Percentiles rank a stretch among this genome's conserved stretches.
These are phyloP conservation scores for Candida nemodendra DNA, from an alignment of 805 yeast species.

Conservation along the genomic window DNA sequence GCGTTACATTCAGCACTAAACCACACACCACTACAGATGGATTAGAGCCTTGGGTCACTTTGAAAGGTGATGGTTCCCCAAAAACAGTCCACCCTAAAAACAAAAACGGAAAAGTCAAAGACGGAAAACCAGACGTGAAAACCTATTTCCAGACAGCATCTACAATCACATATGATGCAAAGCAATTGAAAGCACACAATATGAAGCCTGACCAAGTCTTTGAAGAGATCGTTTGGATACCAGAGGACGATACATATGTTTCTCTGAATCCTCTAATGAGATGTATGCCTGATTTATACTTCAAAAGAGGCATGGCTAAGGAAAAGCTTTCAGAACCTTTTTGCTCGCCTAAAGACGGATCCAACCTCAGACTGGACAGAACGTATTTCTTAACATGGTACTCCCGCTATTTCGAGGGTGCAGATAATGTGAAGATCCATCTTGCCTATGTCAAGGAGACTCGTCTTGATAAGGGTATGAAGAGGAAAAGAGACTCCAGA, in stretches of 20 bases:
- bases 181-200: constrained; percentile 69
- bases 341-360: constrained; percentile 73
- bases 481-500: constrained; percentile 36
- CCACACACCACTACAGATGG: constrained; percentile 68
- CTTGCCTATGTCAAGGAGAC: constrained; percentile 62
- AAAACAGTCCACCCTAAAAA: constrained; percentile 74
- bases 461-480: constrained; percentile 54
- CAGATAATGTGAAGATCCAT: constrained; percentile 63
- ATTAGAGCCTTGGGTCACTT: constrained; percentile 76
- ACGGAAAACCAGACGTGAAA: constrained; percentile 67
- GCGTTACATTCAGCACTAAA: constrained; percentile 62
- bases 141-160: constrained; percentile 75
- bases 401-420: constrained; percentile 60
- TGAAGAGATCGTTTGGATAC: constrained; percentile 52
- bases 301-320: constrained; percentile 60
- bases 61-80: constrained; percentile 76
- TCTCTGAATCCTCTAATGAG: constrained; percentile 74
- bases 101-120: constrained; percentile 67
- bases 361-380: constrained; percentile 53
- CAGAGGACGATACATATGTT: constrained; percentile 74
- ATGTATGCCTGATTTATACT: constrained; percentile 79
- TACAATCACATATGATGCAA: constrained; percentile 54
- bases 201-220: constrained; percentile 59
- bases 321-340: constrained; percentile 67
- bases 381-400: constrained; percentile 84